phyloP scores from a whole-genome alignment of 2,329 filamentous ascomycete genomes.

The Penicillium olsonii region DNA sequence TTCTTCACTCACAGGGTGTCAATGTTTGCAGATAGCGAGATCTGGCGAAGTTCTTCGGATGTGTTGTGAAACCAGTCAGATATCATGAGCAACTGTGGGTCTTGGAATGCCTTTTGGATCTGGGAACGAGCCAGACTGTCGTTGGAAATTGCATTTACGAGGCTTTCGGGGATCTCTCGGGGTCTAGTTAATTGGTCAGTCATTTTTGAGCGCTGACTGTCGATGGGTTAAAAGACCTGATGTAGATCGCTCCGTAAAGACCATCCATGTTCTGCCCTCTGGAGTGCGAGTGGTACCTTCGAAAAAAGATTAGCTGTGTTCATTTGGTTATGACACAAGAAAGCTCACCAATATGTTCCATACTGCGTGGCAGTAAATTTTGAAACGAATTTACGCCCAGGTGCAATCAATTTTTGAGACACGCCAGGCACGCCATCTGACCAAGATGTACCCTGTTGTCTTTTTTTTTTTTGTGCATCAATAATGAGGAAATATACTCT shows the following conservation, averaged over 20 bases:
- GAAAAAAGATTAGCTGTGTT: background rate
- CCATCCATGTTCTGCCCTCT: conserved; percentile 59
- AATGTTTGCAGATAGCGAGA: conserved; percentile 17
- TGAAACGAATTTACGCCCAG: conserved; percentile 52
- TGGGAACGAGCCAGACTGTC: conserved; percentile 51
- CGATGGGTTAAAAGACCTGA: conserved; percentile 33
- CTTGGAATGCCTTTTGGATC: conserved; percentile 25
- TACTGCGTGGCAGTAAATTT: conserved; percentile 55
- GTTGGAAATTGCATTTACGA: conserved; percentile 1
- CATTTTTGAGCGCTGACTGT: conserved; percentile 12
- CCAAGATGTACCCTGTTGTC: conserved; percentile 54
- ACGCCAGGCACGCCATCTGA: conserved; percentile 60
- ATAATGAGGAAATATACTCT: background rate
- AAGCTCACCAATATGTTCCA: conserved; percentile 51
- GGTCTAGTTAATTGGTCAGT: background rate
- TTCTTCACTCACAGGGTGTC: background rate
- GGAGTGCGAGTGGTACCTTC: conserved; percentile 58
- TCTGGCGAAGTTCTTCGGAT: conserved; percentile 42
- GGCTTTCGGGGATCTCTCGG: background rate
- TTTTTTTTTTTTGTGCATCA: background rate
- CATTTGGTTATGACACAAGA: background rate
- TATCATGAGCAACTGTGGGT: conserved; percentile 49
- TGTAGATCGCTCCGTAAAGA: conserved; percentile 55
- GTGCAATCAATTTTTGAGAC: conserved; percentile 52
- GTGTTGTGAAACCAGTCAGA: conserved; percentile 59